Base-by-base conservation (phyloP, 2,329 filamentous ascomycete genomes). In the Podosphaera leucotricha region DNA sequence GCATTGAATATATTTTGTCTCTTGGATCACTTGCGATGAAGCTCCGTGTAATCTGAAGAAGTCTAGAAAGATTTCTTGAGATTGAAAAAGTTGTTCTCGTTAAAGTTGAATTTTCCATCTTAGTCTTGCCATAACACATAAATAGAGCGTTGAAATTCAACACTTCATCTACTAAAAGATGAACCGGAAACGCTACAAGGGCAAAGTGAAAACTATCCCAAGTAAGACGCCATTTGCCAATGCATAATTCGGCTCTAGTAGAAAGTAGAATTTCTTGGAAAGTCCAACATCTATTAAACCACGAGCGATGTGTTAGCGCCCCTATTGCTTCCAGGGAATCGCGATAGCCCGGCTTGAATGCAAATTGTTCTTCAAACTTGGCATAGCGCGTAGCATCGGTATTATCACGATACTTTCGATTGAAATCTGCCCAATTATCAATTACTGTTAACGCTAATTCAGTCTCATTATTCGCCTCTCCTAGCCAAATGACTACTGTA, bases 221-320 rank as follows among this genome's bases (percentile, higher is more conserved):
- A 11, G 37, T 20, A 22, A 38, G 37, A 20, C 37, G n/a, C 8
- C 18, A 20, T 38, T 38, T 22, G n/a, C 37, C 37, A 20, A 38
- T 15, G 10, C 20, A 15, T 6, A 38, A 16, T n/a, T 41, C 38
- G 15, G 38, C 38, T 10, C 6, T 11, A 16, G 20, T 41, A 16
- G 42, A 43, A 11, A 43, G 33, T 11, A 26, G 15, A 16, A 43
- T 24, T 38, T 43, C 42, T 43, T 43, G 42, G 19, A 43, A 43
- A 37, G 42, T 43, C 33, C 42, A 43, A 8, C 30, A 37, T 43
- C 42, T 18, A 24, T 21, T 30, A 19, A 43, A 43, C 42, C 42
- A 43, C 2, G 42, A 38, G 35, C 42, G 30, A 37, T 16, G 21
- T 4, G 38, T 41, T 15, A 41, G 20, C n/a, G 38, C 38, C 15